A percentile compares a stretch with the other conserved stretches of the same genome.
These are phyloP conservation scores for Polymyxa betae DNA, from an alignment of 208 protist species.

Conservation along the genomic window DNA sequence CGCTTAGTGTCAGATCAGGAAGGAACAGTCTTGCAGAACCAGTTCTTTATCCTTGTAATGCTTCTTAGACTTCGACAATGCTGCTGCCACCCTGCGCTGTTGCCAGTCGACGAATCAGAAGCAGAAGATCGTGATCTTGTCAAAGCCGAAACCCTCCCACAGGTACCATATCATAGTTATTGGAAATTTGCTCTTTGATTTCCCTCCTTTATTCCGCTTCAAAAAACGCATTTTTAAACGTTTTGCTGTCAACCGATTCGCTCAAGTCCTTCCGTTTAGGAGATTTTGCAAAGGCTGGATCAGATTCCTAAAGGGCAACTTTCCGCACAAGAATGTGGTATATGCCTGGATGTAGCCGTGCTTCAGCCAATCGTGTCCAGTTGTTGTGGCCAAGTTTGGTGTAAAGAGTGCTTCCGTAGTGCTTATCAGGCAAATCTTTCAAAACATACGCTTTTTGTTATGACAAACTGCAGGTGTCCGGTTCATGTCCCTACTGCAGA, in stretches of 20 bases:
- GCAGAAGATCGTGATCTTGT: background rate
- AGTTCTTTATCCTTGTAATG: background rate
- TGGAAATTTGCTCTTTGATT: no score
- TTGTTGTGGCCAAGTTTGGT: constrained; percentile 8
- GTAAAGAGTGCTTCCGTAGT: background rate
- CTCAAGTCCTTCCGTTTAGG: background rate
- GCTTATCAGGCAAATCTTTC: background rate
- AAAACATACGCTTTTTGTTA: background rate
- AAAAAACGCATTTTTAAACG: no score
- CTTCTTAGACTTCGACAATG: constrained; percentile 2
- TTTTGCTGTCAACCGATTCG: no score
- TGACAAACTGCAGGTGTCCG: background rate
- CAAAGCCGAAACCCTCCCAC: constrained; percentile 3
- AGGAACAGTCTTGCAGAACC: constrained; percentile 17
- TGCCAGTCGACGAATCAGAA: background rate
- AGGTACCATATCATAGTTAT: no score
- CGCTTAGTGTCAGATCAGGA: background rate
- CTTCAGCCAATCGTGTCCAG: background rate
- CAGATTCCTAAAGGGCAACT: background rate
- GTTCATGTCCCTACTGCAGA: background rate
- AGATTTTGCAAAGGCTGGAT: background rate
- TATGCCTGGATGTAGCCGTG: background rate
- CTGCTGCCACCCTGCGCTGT: background rate
- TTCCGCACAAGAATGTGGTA: constrained; percentile 11
- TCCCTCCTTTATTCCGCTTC: no score